Evolutionary conservation across 805 yeast species (phyloP).

Genomic region (Yarrowia divulgata): DNA sequence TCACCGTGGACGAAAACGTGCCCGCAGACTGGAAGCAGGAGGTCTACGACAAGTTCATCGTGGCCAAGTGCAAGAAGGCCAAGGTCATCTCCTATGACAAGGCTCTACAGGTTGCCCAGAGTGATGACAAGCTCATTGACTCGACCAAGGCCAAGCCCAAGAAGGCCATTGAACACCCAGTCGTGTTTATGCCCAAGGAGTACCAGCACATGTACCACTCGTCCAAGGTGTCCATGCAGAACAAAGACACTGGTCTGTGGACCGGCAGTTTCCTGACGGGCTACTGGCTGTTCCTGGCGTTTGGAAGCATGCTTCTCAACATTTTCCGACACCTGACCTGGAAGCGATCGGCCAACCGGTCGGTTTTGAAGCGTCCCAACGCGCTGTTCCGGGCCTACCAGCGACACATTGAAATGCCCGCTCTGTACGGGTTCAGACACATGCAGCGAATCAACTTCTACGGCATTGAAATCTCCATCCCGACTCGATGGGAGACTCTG

Average conservation of each 20-base stretch:
- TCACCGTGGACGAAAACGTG: constrained; percentile 11
- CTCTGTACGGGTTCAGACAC: constrained; percentile 50
- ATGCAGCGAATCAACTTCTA: constrained; percentile 45
- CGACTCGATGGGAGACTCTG: constrained; percentile 61
- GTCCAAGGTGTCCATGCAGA: neutral
- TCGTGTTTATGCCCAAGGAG: constrained; percentile 43
- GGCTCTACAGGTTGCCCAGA: neutral
- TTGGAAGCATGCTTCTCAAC: constrained; percentile 38
- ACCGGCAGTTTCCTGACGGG: constrained; percentile 48
- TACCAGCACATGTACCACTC: constrained; percentile 38
- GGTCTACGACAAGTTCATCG: neutral
- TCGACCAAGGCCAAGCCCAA: constrained; percentile 40
- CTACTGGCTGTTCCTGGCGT: constrained; percentile 48
- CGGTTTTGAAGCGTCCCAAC: constrained; percentile 44
- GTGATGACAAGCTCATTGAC: neutral
- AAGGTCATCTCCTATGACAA: neutral
- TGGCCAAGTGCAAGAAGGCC: constrained; percentile 20
- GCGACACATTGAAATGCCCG: constrained; percentile 51
- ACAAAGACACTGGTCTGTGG: constrained; percentile 48
- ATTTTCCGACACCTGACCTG: constrained; percentile 39
- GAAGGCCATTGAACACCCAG: constrained; percentile 42
- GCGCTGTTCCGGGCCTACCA: constrained; percentile 44
- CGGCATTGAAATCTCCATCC: constrained; percentile 51
- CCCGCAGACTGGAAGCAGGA: constrained; percentile 16
- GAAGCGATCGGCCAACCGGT: constrained; percentile 44